Base-by-base conservation (phyloP, 139 green algal species). In the Dunaliella primolecta region DNA sequence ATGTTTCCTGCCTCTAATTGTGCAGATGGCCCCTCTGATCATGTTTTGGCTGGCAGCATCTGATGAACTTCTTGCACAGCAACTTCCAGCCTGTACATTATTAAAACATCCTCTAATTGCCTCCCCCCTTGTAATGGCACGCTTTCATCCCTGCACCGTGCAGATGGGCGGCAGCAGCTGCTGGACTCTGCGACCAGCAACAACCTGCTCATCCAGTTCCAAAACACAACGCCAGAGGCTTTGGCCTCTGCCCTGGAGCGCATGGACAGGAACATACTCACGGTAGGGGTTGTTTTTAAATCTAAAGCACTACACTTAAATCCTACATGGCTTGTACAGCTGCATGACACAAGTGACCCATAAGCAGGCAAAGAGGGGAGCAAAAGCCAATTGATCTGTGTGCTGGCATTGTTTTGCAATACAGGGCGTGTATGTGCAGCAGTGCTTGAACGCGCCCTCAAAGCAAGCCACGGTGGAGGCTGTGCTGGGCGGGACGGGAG, bases 161-260 rank as follows among this genome's bases (percentile, higher is more conserved):
- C 82, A 81, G 82, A 81, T 74, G 35, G 27, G 29, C 72, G 72
- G 3, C 20, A 38, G 72, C 37, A 75, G 27, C 72, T 86, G 82
- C 82, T 86, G 72, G 82, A 86, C 36, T 75, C 72, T 2, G 29
- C 36, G 34, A 81, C 70, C 7, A 78, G n/a, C 74, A 86, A 86
- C 82, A 86, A 86, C 82, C 80, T 86, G 25, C 32, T 86, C 31
- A 86, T 86, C 35, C 80, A 86, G 74, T 86, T 86, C 82, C 80
- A 81, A 72, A 74, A 81, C 82, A 86, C 34, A 20, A 82, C 64
- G 15, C 82, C 82, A 36, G 82, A 55, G 2, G 36, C 35, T 24
- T 36, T 86, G 82, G 31, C 27, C 1, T n/a, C 37, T 25, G 82
- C 82, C 2, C 72, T 86, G 32, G 72, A 36, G 3, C 34, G 24